phyloP scores from a whole-genome alignment of 108 stramenopile genomes.

The Mediolabrus comicus region DNA sequence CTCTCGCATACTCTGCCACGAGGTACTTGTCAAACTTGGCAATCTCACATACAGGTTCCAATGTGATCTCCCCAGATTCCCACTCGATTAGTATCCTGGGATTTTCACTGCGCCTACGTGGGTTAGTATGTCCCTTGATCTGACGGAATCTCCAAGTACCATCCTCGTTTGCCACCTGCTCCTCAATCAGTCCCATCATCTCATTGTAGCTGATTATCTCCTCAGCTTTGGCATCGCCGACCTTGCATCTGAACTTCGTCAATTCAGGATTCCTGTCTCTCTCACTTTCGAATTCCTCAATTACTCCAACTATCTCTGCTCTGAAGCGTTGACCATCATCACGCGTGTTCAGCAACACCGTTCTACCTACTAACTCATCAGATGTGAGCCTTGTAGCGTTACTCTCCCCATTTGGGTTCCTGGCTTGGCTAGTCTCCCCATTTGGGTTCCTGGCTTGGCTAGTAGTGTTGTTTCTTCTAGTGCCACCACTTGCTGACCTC shows the following conservation, averaged over 20 bases:
- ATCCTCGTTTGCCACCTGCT: neutral
- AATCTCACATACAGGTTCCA: neutral
- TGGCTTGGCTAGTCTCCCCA: too few species aligned
- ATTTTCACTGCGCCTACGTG: neutral
- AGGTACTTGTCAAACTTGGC: neutral
- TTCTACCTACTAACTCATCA: constrained; percentile 24
- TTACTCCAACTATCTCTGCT: neutral
- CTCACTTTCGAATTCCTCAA: neutral
- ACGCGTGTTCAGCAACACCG: neutral
- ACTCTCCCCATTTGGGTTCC: neutral
- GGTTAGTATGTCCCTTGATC: neutral
- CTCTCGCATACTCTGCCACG: neutral
- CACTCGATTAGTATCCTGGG: constrained; percentile 1
- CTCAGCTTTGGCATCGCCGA: neutral
- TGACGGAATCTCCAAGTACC: neutral
- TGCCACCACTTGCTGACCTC: neutral
- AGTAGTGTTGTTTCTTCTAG: neutral
- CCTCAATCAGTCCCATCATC: neutral
- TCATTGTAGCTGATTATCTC: neutral
- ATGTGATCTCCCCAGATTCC: constrained; percentile 13
- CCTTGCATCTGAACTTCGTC: neutral
- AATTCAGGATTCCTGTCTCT: neutral
- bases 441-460: neutral
- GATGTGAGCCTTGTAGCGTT: neutral
- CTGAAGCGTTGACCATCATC: neutral